Conservation (phyloP, 2,329 filamentous ascomycete genomes). For the Pleoardoris graminearum region DNA sequence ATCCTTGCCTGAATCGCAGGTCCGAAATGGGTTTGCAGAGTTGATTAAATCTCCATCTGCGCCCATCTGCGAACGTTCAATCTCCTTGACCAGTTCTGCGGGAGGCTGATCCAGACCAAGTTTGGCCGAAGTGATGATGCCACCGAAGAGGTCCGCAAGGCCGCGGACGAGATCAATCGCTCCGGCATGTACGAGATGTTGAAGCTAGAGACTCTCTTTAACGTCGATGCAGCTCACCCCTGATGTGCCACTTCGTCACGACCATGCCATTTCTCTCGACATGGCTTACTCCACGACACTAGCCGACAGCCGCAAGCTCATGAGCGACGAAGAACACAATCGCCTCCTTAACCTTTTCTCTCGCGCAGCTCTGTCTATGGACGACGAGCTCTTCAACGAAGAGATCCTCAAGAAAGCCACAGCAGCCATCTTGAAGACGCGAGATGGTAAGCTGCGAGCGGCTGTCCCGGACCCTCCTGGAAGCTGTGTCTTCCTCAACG, state of each 20-base stretch:
- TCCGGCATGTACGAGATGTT: constrained; percentile 73
- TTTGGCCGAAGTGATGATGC: constrained; percentile 66
- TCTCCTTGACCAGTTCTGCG: constrained; percentile 69
- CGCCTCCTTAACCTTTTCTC: constrained; percentile 70
- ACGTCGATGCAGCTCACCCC: constrained; percentile 59
- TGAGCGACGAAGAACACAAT: constrained; percentile 63
- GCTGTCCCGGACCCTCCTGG: constrained; percentile 71
- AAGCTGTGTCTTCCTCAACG: constrained; percentile 69
- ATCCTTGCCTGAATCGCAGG: constrained; percentile 67
- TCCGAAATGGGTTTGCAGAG: constrained; percentile 74
- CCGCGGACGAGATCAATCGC: constrained; percentile 69
- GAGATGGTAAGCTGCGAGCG: constrained; percentile 68
- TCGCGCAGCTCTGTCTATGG: constrained; percentile 70
- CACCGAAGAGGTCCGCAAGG: constrained; percentile 58
- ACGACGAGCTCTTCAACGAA: constrained; percentile 69
- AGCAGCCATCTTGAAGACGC: constrained; percentile 69
- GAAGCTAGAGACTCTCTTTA: constrained; percentile 65
- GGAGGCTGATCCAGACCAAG: constrained; percentile 65
- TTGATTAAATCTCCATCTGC: constrained; percentile 76
- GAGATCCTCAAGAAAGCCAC: constrained; percentile 67
- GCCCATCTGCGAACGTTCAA: constrained; percentile 68
- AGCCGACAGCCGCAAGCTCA: constrained; percentile 63
- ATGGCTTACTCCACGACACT: constrained; percentile 76
- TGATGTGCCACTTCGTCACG: constrained; percentile 69
- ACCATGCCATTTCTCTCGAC: constrained; percentile 74